Evolutionary conservation across 164 flowering plant genomes (phyloP), one percentile per base, ranked within the genome.

Genomic region (Amborella trichopoda): DNA sequence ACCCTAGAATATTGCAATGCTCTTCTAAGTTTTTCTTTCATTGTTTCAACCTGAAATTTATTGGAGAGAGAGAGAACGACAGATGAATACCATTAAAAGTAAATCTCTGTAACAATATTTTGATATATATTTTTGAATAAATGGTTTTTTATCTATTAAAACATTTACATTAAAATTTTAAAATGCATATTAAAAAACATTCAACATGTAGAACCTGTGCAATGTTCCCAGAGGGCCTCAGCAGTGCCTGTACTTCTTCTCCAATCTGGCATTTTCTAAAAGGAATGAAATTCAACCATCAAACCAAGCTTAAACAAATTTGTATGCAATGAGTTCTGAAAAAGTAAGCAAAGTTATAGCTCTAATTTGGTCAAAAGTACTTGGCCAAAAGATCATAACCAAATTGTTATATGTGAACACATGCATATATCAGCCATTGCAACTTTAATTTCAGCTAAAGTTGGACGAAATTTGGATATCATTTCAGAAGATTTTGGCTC

Each of bases 201-300:
- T 46, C 30, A 19, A 2, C 23, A 10, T 23, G 28, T 18, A 41
- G 23, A 4, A 73, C 82, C 86, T 75, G 78, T 14, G 89, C 86
- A 48, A 86, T 75, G 28, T 63, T 75, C 40, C 60, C 63, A 24
- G 94, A 73, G 21, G 94, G 76, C 48, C 24, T 62, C 54, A 91
- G 55, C 48, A 86, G 74, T 32, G 75, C 54, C 64, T 60, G 60
- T 21, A 68, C 73, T 54, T 69, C 71, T 33, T 81, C 86, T n/a
- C 48, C 56, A 36, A 90, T 73, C 60, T 75, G 74, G 59, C 81
- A 66, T 64, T 74, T 75, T 78, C 97, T 89, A n/a, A n/a, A n/a
- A n/a, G 61, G 37, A 63, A 60, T 17, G 26, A 1, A 53, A 30
- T 30, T 30, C 41, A 33, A 25, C 4, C 14, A 28, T 13, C 34